These are phyloP conservation scores for Hibiscus tridactylites DNA, from an alignment of 345 rosid species.

Conservation along the genomic window DNA sequence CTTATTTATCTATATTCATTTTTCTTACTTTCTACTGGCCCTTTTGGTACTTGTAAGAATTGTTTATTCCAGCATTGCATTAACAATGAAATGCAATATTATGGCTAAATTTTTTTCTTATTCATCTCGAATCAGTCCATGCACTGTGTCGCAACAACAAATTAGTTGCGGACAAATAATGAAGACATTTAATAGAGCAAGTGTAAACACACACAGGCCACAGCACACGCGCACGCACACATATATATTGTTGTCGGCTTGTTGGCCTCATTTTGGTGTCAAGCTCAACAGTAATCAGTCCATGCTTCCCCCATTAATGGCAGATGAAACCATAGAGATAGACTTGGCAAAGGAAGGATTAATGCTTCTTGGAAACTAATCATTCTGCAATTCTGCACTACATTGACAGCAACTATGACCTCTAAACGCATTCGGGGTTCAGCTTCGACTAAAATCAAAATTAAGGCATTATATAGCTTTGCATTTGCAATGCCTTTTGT, in stretches of 20 bases:
- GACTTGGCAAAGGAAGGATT: neutral
- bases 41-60: too few species aligned
- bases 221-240: too few species aligned
- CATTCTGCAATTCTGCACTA: neutral
- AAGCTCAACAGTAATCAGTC: neutral
- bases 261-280: conserved; percentile 16
- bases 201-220: conserved; percentile 7
- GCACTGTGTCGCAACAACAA: conserved; percentile 31
- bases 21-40: too few species aligned
- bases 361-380: neutral
- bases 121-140: conserved; percentile 13
- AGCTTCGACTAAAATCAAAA: neutral
- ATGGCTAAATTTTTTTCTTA: too few species aligned
- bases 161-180: conserved; percentile 25
- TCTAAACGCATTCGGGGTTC: neutral
- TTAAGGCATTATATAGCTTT: neutral
- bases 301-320: neutral
- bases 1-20: too few species aligned
- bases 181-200: conserved; percentile 14
- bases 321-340: neutral
- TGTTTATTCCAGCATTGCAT: too few species aligned
- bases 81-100: too few species aligned
- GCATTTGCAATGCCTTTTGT: neutral
- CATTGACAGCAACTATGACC: neutral
- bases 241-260: conserved; percentile 12